Percentiles rank a stretch among this genome's conserved stretches.
phyloP scores from a whole-genome alignment of 75 land plant species.

The Pseudotsuga menziesii region DNA sequence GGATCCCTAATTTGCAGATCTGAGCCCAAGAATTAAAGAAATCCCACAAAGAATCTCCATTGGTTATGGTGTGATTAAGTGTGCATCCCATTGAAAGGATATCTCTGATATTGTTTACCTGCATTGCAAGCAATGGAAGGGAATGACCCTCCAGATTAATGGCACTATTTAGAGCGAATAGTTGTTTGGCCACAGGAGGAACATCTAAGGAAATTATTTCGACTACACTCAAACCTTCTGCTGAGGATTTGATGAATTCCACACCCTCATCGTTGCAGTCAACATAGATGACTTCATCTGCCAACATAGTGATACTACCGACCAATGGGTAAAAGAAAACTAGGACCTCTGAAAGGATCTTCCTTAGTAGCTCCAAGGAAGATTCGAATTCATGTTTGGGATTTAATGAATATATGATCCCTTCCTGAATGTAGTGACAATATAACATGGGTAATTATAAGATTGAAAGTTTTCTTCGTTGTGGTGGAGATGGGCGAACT shows the following conservation, averaged over 20 bases:
- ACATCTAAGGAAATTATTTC: slow-evolving; percentile 10
- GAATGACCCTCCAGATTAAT: slow-evolving; percentile 15
- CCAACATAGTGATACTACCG: slow-evolving; percentile 11
- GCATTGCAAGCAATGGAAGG: no score
- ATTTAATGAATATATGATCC: slow-evolving; percentile 20
- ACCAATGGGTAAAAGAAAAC: slow-evolving; percentile 23
- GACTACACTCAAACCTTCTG: slow-evolving; percentile 12
- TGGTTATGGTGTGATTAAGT: no score
- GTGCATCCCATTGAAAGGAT: slow-evolving; percentile 52
- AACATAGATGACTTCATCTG: slow-evolving; percentile 13
- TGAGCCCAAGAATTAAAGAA: slow-evolving; percentile 60
- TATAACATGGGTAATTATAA: slow-evolving; percentile 32
- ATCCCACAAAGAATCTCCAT: no score
- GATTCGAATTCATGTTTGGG: not conserved
- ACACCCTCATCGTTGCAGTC: slow-evolving; percentile 46
- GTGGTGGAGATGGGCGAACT: no score
- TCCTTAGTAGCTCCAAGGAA: no score
- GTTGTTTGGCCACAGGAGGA: no score
- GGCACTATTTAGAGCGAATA: slow-evolving; percentile 9
- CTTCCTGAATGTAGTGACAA: slow-evolving; percentile 43
- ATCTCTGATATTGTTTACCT: slow-evolving; percentile 19
- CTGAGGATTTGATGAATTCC: slow-evolving; percentile 29
- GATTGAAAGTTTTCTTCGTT: no score
- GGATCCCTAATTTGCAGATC: slow-evolving; percentile 6
- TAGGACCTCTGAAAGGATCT: slow-evolving; percentile 28